phyloP scores from a whole-genome alignment of 208 protist genomes.

The Wallacemonas sp. region DNA sequence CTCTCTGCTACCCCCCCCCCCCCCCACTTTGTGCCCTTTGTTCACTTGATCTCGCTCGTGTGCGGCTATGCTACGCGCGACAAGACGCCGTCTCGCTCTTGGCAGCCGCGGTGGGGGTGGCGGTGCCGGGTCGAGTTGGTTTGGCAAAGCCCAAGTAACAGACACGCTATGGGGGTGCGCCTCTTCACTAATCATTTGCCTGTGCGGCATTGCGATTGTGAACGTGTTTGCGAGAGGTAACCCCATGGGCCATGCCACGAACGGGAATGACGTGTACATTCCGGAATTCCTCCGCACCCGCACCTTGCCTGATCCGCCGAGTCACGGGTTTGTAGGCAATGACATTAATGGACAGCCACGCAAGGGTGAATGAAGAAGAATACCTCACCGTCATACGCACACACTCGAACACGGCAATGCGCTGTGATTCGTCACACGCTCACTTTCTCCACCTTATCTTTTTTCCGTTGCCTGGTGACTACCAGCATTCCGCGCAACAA shows the following conservation, averaged over 20 bases:
- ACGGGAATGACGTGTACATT: slow-evolving; percentile 50
- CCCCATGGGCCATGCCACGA: slow-evolving; percentile 41
- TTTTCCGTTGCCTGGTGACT: no score
- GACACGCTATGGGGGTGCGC: slow-evolving; percentile 36
- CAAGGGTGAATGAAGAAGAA: no score
- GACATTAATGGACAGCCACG: slow-evolving; percentile 17
- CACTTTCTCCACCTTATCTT: no score
- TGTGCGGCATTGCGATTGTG: slow-evolving; percentile 58
- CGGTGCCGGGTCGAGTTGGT: slow-evolving; percentile 63
- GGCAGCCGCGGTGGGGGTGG: slow-evolving; percentile 7
- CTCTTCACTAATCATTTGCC: slow-evolving; percentile 35
- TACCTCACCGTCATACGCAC: no score
- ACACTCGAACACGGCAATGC: no score
- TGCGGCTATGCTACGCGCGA: not conserved
- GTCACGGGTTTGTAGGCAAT: slow-evolving; percentile 69
- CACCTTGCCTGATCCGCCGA: slow-evolving; percentile 26
- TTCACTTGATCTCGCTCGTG: not conserved
- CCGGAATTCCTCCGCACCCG: slow-evolving; percentile 12
- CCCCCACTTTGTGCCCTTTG: not conserved
- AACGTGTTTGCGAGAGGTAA: slow-evolving; percentile 76
- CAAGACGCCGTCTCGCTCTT: not conserved
- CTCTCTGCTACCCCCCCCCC: not conserved
- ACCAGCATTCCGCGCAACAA: no score
- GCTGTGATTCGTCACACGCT: no score
- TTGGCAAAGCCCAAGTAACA: slow-evolving; percentile 22